Conservation (phyloP, 2,329 filamentous ascomycete species). For the Akanthomyces muscarius region DNA sequence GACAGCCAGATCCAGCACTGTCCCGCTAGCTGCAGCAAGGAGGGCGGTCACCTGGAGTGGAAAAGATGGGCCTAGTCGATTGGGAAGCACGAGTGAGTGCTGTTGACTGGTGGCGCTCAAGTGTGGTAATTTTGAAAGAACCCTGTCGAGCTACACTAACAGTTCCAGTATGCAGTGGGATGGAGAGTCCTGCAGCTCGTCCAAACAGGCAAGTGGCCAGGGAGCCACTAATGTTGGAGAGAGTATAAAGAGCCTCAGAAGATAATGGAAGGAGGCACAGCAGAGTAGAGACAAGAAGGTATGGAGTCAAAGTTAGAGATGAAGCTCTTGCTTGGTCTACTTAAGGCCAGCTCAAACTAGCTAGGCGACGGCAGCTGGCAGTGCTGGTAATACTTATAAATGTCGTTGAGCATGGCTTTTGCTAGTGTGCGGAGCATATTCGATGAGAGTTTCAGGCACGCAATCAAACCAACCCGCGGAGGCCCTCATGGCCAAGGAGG, state of each 20-base stretch:
- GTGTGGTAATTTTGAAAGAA: constrained; percentile 6
- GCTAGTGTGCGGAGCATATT: not conserved
- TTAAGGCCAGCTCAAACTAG: not conserved
- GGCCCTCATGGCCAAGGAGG: not conserved
- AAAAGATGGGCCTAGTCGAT: constrained; percentile 7
- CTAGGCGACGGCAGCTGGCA: not conserved
- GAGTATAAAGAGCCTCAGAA: not conserved
- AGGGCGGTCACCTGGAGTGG: constrained; percentile 10
- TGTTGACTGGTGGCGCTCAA: not conserved
- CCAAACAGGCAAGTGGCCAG: not conserved
- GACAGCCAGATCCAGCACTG: not conserved
- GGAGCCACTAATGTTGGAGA: not conserved
- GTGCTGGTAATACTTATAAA: not conserved
- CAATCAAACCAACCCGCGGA: not conserved
- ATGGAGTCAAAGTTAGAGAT: not conserved
- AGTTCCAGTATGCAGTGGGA: not conserved
- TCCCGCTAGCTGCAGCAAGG: constrained; percentile 1
- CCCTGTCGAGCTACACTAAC: constrained; percentile 7
- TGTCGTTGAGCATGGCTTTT: not conserved
- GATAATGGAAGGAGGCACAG: not conserved
- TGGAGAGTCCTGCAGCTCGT: not conserved
- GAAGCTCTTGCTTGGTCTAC: not conserved
- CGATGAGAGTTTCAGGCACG: not conserved
- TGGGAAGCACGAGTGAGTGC: not conserved
- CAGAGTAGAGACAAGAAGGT: not conserved